phyloP scores from a whole-genome alignment of 176 grass and related monocot genomes.

The Pharus latifolius region DNA sequence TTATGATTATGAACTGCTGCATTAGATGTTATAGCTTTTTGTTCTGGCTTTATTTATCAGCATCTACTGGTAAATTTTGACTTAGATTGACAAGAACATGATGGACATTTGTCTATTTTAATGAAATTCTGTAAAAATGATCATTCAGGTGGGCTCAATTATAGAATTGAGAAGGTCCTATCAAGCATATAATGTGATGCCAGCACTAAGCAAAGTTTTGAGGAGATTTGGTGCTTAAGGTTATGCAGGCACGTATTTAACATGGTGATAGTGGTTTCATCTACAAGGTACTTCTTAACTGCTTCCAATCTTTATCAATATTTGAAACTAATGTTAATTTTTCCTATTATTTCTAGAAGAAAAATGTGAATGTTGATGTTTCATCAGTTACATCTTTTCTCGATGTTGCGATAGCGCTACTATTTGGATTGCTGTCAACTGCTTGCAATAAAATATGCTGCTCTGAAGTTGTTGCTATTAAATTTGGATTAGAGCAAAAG shows the following conservation, averaged over 20 bases:
- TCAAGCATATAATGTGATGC: constrained; percentile 99
- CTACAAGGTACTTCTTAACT: constrained; percentile 8
- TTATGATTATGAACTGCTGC: background rate
- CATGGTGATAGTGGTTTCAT: constrained; percentile 6
- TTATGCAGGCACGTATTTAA: background rate
- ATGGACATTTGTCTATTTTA: background rate
- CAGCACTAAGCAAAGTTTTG: constrained; percentile 92
- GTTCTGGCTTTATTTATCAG: background rate
- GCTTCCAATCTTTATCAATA: background rate
- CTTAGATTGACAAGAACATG: background rate
- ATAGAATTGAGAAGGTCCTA: constrained; percentile 97
- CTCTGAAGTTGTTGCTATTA: background rate
- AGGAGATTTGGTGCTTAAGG: constrained; percentile 86
- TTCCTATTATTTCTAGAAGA: background rate
- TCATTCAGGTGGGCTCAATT: constrained; percentile 90
- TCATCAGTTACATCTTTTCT: background rate
- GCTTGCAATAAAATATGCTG: background rate
- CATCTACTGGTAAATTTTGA: background rate
- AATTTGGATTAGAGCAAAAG: background rate
- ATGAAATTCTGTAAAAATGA: constrained; percentile 5
- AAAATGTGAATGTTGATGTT: background rate
- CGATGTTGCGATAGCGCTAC: background rate
- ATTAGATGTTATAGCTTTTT: background rate
- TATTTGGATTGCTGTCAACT: background rate
- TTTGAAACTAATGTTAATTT: background rate